Evolutionary conservation across 331 rosid genomes (phyloP), one percentile per base, ranked within the genome.

Genomic region (Quercus tomentella): DNA sequence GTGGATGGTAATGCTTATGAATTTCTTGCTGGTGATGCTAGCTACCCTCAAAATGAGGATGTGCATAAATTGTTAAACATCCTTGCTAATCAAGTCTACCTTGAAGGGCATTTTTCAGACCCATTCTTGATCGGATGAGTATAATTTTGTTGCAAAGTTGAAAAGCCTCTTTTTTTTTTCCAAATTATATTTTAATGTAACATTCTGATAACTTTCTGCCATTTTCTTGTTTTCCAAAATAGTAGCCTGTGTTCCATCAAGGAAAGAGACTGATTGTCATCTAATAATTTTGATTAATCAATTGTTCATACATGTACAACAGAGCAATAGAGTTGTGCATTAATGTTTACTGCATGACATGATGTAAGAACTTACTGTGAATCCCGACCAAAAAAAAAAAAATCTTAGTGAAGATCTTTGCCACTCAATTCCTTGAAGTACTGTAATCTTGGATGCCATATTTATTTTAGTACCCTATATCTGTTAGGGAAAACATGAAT

Each of bases 21-120:
- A 72, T 88, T 92, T 82, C 62, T 94, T 45, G 97, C 85, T 79
- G 90, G 96, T 73, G 93, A 89, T 77, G 70, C 83, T 55, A 87
- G 77, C 76, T 92, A 87, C 89, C 90, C 88, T 79, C 90, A 76
- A 63, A 84, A 73, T 75, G 92, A 89, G 73, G 87, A 89, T 80
- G 87, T 90, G 70, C 80, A 77, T 26, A 6, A 55, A 57, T 70
- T 91, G 67, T 75, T 92, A 58, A 85, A 79, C 82, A 76, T 70
- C 79, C 89, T 89, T 68, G 76, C 90, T 81, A 84, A 83, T 78
- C 86, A 84, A 85, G 83, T 77, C 61, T 52, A 79, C 55, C 80
- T 82, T 67, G 92, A 88, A 72, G 89, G 87, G 78, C 77, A 70
- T 51, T 70, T 72, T 60, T 85, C 84, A 15, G 82, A 54, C 37